phyloP scores from a whole-genome alignment of 2,329 filamentous ascomycete species.

The Botryotinia calthae region DNA sequence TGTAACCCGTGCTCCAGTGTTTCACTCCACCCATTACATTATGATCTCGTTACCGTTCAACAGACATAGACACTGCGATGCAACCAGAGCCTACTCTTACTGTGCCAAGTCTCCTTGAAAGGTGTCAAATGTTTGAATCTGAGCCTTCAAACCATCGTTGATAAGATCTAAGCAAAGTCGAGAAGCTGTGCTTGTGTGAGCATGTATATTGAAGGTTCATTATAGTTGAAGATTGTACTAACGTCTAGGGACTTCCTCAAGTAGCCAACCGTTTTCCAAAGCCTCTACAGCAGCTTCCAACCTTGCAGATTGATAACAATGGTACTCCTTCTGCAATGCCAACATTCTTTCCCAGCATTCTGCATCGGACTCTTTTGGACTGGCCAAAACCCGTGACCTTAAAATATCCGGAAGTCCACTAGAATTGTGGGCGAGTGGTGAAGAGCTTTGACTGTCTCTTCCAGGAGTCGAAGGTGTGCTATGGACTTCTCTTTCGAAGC shows the following conservation, averaged over 20 bases:
- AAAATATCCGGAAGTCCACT: conserved; percentile 15
- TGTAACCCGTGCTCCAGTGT: neutral
- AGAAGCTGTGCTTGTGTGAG: conserved; percentile 29
- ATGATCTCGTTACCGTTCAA: neutral
- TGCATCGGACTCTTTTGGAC: conserved; percentile 26
- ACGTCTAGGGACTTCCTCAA: conserved; percentile 34
- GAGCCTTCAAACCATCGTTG: conserved; percentile 35
- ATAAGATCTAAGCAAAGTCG: conserved; percentile 37
- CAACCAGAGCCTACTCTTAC: neutral
- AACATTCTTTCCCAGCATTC: conserved; percentile 37
- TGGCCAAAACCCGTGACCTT: conserved; percentile 19
- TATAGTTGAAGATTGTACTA: conserved; percentile 20
- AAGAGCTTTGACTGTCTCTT: conserved; percentile 16
- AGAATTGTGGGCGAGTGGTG: conserved; percentile 21
- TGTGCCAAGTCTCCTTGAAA: neutral
- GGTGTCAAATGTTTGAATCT: conserved; percentile 25
- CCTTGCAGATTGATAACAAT: conserved; percentile 37
- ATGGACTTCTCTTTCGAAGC: conserved; percentile 22
- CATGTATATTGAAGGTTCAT: neutral
- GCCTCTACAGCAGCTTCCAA: conserved; percentile 38
- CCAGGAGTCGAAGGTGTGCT: conserved; percentile 21
- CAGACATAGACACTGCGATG: neutral
- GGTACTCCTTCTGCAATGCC: conserved; percentile 34
- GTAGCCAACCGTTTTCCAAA: conserved; percentile 29
- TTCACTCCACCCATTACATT: neutral